Evolutionary conservation across 108 stramenopile genomes (phyloP).

Genomic region (Cylindrotheca closterium): DNA sequence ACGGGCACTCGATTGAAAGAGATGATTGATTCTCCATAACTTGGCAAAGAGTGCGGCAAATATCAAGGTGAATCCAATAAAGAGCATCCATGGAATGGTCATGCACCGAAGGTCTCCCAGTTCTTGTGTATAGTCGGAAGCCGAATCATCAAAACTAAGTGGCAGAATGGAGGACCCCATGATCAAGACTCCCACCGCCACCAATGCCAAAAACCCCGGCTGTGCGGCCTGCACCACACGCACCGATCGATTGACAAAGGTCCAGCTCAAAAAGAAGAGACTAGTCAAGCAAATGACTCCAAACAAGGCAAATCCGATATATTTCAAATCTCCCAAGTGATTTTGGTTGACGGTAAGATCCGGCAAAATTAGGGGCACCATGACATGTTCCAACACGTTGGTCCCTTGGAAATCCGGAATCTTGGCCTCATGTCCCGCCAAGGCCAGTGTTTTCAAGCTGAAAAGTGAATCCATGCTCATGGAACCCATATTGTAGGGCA

Average conservation of each 20-base stretch:
- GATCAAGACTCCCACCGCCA: constrained; percentile 15
- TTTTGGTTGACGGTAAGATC: neutral
- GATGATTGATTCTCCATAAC: constrained; percentile 43
- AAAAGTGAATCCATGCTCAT: neutral
- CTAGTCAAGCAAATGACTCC: neutral
- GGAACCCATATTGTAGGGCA: neutral
- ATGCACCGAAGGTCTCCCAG: too few relatives aligned
- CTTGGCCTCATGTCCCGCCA: too few relatives aligned
- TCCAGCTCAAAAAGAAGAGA: neutral
- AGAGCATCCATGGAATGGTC: constrained; percentile 29
- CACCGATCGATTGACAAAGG: neutral
- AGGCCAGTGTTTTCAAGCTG: neutral
- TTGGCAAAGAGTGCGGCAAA: constrained; percentile 51
- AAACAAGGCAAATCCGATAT: neutral
- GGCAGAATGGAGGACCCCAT: constrained; percentile 34
- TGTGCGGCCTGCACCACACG: constrained; percentile 33
- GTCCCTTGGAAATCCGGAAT: too few relatives aligned
- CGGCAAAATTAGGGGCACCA: neutral
- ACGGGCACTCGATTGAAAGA: constrained; percentile 15
- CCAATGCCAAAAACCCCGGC: constrained; percentile 37
- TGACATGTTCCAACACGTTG: neutral
- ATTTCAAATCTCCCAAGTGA: neutral
- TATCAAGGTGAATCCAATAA: constrained; percentile 39
- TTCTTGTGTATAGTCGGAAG: too few relatives aligned
- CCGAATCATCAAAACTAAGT: constrained; percentile 21